Base-by-base conservation (phyloP, 164 flowering plant species). In the Tetrastigma voinierianum region DNA sequence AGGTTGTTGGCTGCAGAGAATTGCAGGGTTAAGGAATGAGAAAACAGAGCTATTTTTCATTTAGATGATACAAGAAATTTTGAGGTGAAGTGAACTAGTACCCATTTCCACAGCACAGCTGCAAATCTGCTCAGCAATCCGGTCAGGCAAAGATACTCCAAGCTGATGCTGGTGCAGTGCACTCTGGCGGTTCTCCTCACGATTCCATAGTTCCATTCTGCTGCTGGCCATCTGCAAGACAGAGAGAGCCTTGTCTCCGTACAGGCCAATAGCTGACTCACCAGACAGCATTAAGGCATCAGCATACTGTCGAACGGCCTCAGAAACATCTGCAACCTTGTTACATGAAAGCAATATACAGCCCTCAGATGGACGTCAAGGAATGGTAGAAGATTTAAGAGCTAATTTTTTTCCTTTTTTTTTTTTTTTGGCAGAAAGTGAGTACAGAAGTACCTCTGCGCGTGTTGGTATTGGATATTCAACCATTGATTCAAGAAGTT, bases 271-370 rank as follows among this genome's bases (percentile, higher is more conserved):
- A 4, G 98, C 98, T 51, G 98, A 89, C 76, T 93, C 98, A 47
- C 93, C 98, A 12, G 96, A 90, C 69, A 93, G 81, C 98, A 93
- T 90, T 72, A 93, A 66, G 25, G 96, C 98, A 78, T 93, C 98
- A 6, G 96, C 91, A 76, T 79, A 82, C 66, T 93, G 96, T 20
- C 93, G 78, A 17, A 93, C 96, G 23, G 86, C 98, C 80, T 93
- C 96, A 59, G 96, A 89, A 66, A 93, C 90, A 83, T 93, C 98
- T 70, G 96, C 96, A 56, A 89, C 90, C 96, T 89, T 66, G 65
- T 68, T 15, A 47, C 55, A 71, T 47, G 25, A 68, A 53, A 70
- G 51, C 52, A 69, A 21, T 2, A 20, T 16, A 47, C 32, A 21
- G n/a, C 21, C 40, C 40, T 32, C 40, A 32, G 40, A 32, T 32